Evolutionary conservation across 2,329 filamentous ascomycete genomes (phyloP).

Genomic region (Talaromyces rugulosus): DNA sequence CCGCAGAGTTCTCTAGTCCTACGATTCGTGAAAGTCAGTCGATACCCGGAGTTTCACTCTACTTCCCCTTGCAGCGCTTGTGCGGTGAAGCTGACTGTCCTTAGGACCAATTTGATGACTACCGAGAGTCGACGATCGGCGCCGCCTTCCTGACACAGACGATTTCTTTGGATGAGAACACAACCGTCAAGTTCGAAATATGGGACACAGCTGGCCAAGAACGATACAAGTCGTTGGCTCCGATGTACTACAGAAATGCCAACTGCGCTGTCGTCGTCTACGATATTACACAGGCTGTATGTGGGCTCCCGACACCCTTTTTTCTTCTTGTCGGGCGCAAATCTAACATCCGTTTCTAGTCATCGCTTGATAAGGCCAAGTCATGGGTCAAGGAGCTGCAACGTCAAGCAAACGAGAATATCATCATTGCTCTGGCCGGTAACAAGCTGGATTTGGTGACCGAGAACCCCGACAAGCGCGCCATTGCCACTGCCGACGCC

Average conservation of each 20-base stretch:
- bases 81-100: constrained; percentile 11
- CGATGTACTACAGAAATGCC: constrained; percentile 99
- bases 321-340: constrained; percentile 7
- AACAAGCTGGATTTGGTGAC: constrained; percentile 97
- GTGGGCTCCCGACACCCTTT: constrained; percentile 28
- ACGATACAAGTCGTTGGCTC: constrained; percentile 96
- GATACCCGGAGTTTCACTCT: background rate
- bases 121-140: constrained; percentile 96
- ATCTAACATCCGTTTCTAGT: constrained; percentile 48
- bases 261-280: constrained; percentile 99
- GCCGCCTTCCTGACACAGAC: constrained; percentile 98
- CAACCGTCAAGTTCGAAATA: constrained; percentile 99
- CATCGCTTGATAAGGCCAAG: constrained; percentile 97
- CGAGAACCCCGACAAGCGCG: constrained; percentile 92
- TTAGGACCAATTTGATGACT: constrained; percentile 98
- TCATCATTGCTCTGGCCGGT: constrained; percentile 94
- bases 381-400: constrained; percentile 99
- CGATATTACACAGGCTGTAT: constrained; percentile 97
- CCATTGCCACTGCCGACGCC: constrained; percentile 81
- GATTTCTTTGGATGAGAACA: constrained; percentile 95
- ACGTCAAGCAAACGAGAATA: constrained; percentile 98
- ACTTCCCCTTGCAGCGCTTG: background rate
- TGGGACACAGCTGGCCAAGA: constrained; percentile 99
- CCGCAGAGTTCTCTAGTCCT: constrained; percentile 88
- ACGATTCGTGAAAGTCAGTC: constrained; percentile 91